Conservation (phyloP, 2,329 filamentous ascomycete species). For the Epichloe typhina region DNA sequence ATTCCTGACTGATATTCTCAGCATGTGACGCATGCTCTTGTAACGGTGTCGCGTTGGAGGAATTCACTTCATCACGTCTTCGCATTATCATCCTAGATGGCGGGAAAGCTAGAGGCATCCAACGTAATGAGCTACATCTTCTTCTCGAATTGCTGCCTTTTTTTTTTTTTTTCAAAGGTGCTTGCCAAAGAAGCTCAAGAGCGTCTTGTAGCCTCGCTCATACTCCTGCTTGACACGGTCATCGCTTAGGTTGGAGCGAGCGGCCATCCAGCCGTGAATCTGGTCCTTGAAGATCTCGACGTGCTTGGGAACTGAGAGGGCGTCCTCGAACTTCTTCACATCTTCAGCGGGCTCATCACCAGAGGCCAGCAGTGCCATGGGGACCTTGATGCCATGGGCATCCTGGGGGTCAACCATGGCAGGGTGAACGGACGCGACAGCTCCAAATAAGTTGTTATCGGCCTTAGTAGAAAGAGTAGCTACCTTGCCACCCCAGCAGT, state of each 20-base stretch:
- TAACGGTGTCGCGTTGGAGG: no score
- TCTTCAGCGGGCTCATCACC: constrained; percentile 46
- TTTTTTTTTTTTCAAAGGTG: constrained; percentile 23
- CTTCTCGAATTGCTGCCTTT: no score
- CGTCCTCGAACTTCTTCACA: constrained; percentile 42
- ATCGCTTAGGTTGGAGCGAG: constrained; percentile 45
- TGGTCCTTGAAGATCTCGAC: constrained; percentile 55
- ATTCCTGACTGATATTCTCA: neutral
- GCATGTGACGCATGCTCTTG: no score
- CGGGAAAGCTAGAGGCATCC: no score
- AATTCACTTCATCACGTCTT: no score
- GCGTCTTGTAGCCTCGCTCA: constrained; percentile 44
- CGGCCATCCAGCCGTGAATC: constrained; percentile 65
- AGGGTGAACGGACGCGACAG: constrained; percentile 40
- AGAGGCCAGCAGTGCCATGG: constrained; percentile 50
- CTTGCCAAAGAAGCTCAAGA: constrained; percentile 44
- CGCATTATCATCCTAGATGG: no score
- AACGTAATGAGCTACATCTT: no score
- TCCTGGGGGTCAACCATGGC: constrained; percentile 51
- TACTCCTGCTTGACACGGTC: constrained; percentile 48
- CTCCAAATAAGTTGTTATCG: constrained; percentile 40
- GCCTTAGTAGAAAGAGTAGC: constrained; percentile 37
- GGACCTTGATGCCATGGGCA: constrained; percentile 45
- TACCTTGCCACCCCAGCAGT: constrained; percentile 63
- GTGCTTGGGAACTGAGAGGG: constrained; percentile 40